phyloP scores from a whole-genome alignment of 768 basidiomycete species.

The Sistotremastrum suecicum region DNA sequence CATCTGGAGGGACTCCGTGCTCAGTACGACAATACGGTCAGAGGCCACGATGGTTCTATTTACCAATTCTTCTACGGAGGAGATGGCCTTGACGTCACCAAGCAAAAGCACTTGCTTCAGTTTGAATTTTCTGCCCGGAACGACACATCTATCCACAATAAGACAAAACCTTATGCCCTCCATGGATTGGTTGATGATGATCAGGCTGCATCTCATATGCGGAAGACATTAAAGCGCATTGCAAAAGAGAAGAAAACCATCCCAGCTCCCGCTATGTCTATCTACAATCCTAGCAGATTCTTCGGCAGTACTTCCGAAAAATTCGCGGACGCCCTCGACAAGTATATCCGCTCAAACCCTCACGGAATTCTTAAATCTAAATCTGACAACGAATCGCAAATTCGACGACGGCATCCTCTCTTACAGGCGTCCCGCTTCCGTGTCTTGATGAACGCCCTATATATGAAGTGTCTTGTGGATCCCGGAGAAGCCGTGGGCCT shows the following conservation, averaged over 20 bases:
- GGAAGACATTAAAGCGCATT: conserved; percentile 68
- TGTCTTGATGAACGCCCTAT: conserved; percentile 79
- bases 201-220: conserved; percentile 68
- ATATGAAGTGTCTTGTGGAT: conserved; percentile 85
- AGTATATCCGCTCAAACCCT: conserved; percentile 70
- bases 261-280: conserved; percentile 57
- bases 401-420: conserved; percentile 31
- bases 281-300: conserved; percentile 64
- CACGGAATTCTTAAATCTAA: conserved; percentile 31
- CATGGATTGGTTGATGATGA: conserved; percentile 46
- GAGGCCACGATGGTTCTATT: conserved; percentile 84
- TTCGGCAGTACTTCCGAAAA: conserved; percentile 87
- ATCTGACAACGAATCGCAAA: conserved; percentile 18
- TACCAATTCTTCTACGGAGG: conserved; percentile 97
- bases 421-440: conserved; percentile 52
- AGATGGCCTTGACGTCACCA: conserved; percentile 91
- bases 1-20: conserved; percentile 94
- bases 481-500: conserved; percentile 98
- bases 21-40: conserved; percentile 96
- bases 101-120: conserved; percentile 87
- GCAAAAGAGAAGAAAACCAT: conserved; percentile 38
- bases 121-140: conserved; percentile 92
- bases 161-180: conserved; percentile 48
- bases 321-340: conserved; percentile 68
- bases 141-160: conserved; percentile 59